phyloP scores from a whole-genome alignment of 768 basidiomycete genomes.

The Lentinula aciculospora region DNA sequence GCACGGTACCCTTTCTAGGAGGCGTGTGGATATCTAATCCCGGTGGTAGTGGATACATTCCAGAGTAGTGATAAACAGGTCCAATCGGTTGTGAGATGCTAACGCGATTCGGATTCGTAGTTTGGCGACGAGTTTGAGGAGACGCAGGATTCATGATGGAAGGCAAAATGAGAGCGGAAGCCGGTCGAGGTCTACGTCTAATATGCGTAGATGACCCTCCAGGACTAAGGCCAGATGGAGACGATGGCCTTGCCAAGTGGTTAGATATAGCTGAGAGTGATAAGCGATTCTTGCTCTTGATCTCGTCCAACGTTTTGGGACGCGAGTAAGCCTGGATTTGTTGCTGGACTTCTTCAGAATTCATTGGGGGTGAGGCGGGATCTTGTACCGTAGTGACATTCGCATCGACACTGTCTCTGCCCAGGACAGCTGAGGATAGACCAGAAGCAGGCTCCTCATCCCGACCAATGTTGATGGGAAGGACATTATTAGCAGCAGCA shows the following conservation, averaged over 20 bases:
- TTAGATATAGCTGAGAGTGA: constrained; percentile 25
- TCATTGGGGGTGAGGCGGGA: constrained; percentile 5
- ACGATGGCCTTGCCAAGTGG: background rate
- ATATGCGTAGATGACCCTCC: background rate
- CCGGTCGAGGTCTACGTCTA: constrained; percentile 5
- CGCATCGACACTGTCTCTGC: background rate
- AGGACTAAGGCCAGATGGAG: background rate
- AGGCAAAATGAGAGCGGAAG: constrained; percentile 3
- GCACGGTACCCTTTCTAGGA: background rate
- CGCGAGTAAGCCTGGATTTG: background rate
- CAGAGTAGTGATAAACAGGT: background rate
- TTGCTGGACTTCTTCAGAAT: background rate
- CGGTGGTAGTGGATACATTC: background rate
- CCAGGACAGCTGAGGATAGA: background rate
- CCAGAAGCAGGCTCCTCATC: background rate
- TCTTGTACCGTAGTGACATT: constrained; percentile 12
- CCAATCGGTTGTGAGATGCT: constrained; percentile 4
- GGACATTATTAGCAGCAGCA: background rate
- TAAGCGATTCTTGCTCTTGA: constrained; percentile 30
- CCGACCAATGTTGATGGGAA: background rate
- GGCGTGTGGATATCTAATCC: background rate
- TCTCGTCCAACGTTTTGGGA: constrained; percentile 22
- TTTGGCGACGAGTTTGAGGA: background rate
- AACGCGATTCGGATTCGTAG: background rate
- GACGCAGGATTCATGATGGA: constrained; percentile 8